Evolutionary conservation across 2,329 filamentous ascomycete species (phyloP).

Genomic region (Orbilia javanica): DNA sequence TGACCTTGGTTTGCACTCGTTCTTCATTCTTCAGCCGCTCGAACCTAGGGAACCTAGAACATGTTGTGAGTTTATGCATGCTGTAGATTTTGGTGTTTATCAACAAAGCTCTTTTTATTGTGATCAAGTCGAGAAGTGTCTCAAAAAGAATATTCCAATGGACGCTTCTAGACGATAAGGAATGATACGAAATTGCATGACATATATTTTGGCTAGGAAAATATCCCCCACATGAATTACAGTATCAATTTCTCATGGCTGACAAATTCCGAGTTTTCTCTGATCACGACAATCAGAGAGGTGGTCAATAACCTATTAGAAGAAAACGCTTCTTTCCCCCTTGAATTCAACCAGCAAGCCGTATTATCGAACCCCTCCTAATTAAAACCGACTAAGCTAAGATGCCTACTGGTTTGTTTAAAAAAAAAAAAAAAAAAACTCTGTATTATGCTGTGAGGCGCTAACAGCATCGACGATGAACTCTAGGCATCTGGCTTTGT

Average conservation of each 20-base stretch:
- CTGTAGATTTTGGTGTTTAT: neutral
- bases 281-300: constrained; percentile 1
- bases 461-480: neutral
- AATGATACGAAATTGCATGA: neutral
- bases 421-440: neutral
- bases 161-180: neutral
- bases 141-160: neutral
- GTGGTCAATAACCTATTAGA: no score
- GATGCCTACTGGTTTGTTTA: neutral
- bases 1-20: neutral
- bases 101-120: neutral
- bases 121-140: no score
- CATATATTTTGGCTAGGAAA: neutral
- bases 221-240: neutral
- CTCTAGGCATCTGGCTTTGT: neutral
- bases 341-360: no score
- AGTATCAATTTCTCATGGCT: neutral
- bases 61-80: neutral
- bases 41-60: neutral
- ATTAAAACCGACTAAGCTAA: neutral
- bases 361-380: neutral
- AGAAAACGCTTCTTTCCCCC: no score
- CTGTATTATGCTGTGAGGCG: neutral
- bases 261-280: neutral
- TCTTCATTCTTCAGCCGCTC: neutral